Conservation (phyloP, 179 eudicot species). For the Spinacia oleracea region DNA sequence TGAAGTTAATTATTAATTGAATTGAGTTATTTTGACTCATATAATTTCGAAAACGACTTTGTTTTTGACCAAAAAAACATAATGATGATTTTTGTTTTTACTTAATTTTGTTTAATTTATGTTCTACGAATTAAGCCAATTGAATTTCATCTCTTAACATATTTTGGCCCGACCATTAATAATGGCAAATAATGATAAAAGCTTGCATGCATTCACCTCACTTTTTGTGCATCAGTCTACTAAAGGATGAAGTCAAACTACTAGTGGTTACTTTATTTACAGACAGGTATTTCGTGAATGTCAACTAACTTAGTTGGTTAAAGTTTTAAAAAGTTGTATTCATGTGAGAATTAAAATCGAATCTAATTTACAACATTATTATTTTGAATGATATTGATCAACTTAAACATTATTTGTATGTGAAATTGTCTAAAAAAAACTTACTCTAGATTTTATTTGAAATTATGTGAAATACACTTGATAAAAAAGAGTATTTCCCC, state of each 20-base stretch:
- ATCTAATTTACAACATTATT: too few relatives aligned
- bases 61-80: slow-evolving; percentile 12
- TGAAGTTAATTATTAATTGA: slow-evolving; percentile 2
- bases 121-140: background rate
- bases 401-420: too few relatives aligned
- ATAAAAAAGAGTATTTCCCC: too few relatives aligned
- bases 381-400: too few relatives aligned
- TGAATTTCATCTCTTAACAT: background rate
- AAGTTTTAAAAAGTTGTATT: too few relatives aligned
- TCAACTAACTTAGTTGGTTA: too few relatives aligned
- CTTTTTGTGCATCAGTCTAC: slow-evolving; percentile 6
- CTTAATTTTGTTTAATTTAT: background rate
- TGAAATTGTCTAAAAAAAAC: too few relatives aligned
- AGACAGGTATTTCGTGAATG: too few relatives aligned
- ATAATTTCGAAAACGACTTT: background rate
- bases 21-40: background rate
- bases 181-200: slow-evolving; percentile 13
- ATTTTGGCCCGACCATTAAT: slow-evolving; percentile 30
- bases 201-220: background rate
- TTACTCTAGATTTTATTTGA: too few relatives aligned
- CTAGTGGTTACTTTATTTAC: background rate
- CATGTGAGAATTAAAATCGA: too few relatives aligned
- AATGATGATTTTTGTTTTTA: background rate
- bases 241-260: background rate
- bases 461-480: too few relatives aligned